Evolutionary conservation across 208 protist species (phyloP), one percentile per base, ranked within the genome.

Genomic region (Trypanosoma cruzi): DNA sequence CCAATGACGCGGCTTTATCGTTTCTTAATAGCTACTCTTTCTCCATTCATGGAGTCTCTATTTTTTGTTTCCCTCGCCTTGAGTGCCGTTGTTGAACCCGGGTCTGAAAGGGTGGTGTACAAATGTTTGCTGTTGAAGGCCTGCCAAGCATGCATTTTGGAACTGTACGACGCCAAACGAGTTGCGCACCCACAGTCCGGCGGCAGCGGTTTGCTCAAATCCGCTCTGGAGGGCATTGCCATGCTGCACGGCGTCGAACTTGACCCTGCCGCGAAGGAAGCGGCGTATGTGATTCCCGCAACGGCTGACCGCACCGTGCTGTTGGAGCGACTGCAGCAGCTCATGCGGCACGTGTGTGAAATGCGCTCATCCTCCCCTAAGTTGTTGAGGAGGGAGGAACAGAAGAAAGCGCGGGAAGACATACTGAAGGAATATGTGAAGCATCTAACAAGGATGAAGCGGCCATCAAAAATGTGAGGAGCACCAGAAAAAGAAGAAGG

Each of bases 41-140:
- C 46, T 37, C 71, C 62, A 22, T 69, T 76, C 48, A 1, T 66
- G 2, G 64, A 70, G 37, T 63, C 64, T 22, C 6, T 70, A 14
- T 76, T 68, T 37, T 18, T 76, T 64, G 36, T 70, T 26, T 56
- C 54, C 29, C 63, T 76, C 34, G 54, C 34, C 7, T 4, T 70
- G 18, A 58, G 37, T 60, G 55, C 71, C 13, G 36, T 76, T 57
- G 29, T 46, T 22, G 57, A 59, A 18, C 2, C 53, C 1, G 42
- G 55, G 18, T 13, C 18, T 28, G 71, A 75, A 42, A 29, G 18
- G 0, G 31, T 60, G 31, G 1, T 76, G 1, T 44, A 29, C 29
- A 69, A 62, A 50, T 29, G 10, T 0, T 14, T 24, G 26, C 32
- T 76, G 8, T 37, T 76, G 18, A 49, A 42, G 5, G 64, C 57